Base-by-base conservation (phyloP, 2,329 filamentous ascomycete species). In the Neofusicoccum laricinum region DNA sequence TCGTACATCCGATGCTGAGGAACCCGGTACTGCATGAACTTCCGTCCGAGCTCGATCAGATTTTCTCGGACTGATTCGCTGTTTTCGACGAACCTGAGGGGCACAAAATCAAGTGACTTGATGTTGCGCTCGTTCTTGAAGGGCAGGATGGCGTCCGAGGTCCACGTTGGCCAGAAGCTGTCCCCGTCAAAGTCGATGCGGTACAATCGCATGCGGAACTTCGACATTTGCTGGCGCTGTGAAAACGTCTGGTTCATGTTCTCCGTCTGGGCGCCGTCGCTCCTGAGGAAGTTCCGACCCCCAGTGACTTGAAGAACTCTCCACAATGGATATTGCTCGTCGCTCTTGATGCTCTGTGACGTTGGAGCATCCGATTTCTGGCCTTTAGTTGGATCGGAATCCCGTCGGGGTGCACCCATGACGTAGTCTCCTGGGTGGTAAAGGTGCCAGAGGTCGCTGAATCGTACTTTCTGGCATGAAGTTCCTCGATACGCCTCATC, bases 61-160 rank as follows among this genome's bases (percentile, higher is more conserved):
- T 53, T 21, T 17, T 30, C n/a, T 6, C 19, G 6, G 17, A 64
- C 43, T 2, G 14, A 14, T 1, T 64, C 14, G 10, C 30, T 21
- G 30, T 58, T 58, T 48, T 25, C 45, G 17, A 32, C 15, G 58
- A 67, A 70, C 1, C 67, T 65, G 10, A 67, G 41, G 12, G 69
- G 69, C 30, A 58, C 67, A 1, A 68, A n/a, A 3, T 30, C 21
- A 38, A 70, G 50, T 1, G 46, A 36, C 1, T 48, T 63, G 41
- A 70, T 65, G 3, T 67, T 61, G 6, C 50, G 59, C 17, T 67
- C 64, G 4, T 67, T 67, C 5, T 40, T 11, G 49, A 50, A 64
- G 8, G 46, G 38, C 4, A 14, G 30, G 66, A 38, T 53, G 19
- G 3, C 40, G 1, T 36, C 69, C 65, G 4, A 7, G 12, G 45